phyloP scores from a whole-genome alignment of 2,329 filamentous ascomycete genomes.

The Monosporascus sp. region DNA sequence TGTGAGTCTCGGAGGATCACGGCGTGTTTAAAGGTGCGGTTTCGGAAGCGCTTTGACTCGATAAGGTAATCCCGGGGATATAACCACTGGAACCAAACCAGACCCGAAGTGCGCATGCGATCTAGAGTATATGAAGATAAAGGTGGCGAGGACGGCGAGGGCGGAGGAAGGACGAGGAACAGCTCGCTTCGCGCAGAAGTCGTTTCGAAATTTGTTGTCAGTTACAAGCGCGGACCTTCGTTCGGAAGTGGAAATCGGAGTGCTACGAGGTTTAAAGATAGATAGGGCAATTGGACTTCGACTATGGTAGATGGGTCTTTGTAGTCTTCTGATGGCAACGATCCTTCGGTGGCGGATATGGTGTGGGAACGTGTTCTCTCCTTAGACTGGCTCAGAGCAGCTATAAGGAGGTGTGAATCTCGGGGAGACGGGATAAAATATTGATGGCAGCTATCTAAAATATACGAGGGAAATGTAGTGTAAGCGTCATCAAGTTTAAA shows the following conservation, averaged over 20 bases:
- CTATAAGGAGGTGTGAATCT: no score
- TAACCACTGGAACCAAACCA: conserved; percentile 4
- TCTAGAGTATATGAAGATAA: not conserved
- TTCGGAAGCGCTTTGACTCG: conserved; percentile 29
- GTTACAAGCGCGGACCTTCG: no score
- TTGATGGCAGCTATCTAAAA: no score
- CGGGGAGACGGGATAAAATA: no score
- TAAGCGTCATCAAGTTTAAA: no score
- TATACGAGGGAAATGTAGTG: no score
- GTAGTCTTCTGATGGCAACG: no score
- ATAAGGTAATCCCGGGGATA: conserved; percentile 6
- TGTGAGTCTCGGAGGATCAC: conserved; percentile 78
- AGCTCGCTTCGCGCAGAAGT: not conserved
- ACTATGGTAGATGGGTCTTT: not conserved
- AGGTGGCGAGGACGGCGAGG: not conserved
- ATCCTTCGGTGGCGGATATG: no score
- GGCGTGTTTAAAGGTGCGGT: conserved; percentile 82
- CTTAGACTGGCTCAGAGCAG: no score
- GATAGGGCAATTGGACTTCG: not conserved
- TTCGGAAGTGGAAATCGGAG: not conserved
- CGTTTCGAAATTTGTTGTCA: no score
- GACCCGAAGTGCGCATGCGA: not conserved
- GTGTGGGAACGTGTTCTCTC: no score
- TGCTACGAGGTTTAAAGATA: not conserved
- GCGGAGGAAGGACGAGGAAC: not conserved